Evolutionary conservation across 2,329 filamentous ascomycete genomes (phyloP), one percentile per base, ranked within the genome.

Genomic region (Penicillium capsulatum): DNA sequence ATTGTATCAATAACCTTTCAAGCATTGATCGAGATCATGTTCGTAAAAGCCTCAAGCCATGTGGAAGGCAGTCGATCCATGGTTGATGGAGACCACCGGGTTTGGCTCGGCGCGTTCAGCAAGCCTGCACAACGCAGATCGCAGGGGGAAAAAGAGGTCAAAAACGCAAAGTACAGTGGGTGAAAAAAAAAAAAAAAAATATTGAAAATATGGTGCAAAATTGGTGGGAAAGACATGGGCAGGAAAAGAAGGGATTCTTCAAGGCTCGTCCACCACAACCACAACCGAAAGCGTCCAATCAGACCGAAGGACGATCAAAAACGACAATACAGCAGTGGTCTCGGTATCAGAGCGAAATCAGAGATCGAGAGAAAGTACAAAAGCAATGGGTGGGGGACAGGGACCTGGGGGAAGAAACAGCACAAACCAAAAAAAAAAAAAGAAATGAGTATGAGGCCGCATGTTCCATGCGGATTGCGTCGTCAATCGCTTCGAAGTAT

Each of bases 391-490:
- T 5, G 5, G 11, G 13, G 13, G n/a, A 11, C 6, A 28, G 26
- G 26, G 13, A 11, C 26, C 6, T 4, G 26, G 11, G 11, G n/a
- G 10, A 28, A 11, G n/a, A 14, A 28, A 28, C 11, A 28, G 6
- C 4, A 28, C 26, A 14, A 11, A 4, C 26, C 5, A 28, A 14
- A 22, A 9, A 22, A 22, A 22, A 22, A 9, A 22, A 22, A 22
- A 9, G 5, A 5, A 22, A 5, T 5, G 19, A 22, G 9, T 22
- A 22, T 22, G 19, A 22, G 19, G 19, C 28, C 28, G 27, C 20
- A 28, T 28, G 34, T 31, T 44, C 34, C 31, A 30, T 34, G 39
- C 39, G 34, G 35, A 45, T 47, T 50, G 50, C 42, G 45, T 44
- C 47, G 41, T 9, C 19, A 22, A 22, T 9, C 19, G 26, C 26